A percentile compares a stretch with the other conserved stretches of the same genome.
phyloP scores from a whole-genome alignment of 2,329 filamentous ascomycete species.

The Xylaria sp. region DNA sequence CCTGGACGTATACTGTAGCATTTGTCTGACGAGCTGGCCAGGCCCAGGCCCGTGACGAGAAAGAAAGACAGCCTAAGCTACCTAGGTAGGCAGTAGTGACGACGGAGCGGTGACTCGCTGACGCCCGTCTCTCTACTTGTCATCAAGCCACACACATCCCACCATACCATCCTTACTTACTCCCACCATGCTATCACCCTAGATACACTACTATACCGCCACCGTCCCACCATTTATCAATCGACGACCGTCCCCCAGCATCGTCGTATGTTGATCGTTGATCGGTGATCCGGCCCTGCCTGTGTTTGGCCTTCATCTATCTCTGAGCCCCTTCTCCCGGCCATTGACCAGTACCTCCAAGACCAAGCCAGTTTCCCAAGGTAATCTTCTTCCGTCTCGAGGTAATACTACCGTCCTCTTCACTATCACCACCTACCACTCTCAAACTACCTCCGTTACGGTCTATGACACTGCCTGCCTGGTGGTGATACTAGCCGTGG shows the following conservation, averaged over 20 bases:
- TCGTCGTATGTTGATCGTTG: constrained; percentile 22
- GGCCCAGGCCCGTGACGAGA: background rate
- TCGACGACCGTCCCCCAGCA: background rate
- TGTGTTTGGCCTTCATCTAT: constrained; percentile 9
- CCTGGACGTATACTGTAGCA: background rate
- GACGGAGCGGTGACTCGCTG: background rate
- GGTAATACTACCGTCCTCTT: background rate
- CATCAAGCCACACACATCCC: constrained; percentile 17
- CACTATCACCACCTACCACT: background rate
- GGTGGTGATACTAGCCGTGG: background rate
- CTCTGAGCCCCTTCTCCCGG: constrained; percentile 12
- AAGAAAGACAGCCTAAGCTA: background rate
- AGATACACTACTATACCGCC: background rate
- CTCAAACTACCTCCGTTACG: background rate
- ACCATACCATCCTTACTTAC: background rate
- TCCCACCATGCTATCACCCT: background rate
- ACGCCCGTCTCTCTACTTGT: background rate
- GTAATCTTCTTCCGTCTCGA: constrained; percentile 15
- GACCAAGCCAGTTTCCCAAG: background rate
- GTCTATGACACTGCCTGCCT: background rate
- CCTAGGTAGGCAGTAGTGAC: background rate
- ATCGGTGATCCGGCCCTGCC: constrained; percentile 14
- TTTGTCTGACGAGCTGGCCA: background rate
- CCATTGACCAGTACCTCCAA: constrained; percentile 9
- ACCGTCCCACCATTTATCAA: background rate